Evolutionary conservation across 805 yeast genomes (phyloP), one percentile per base, ranked within the genome.

Genomic region (Wickerhamomyces bovis): DNA sequence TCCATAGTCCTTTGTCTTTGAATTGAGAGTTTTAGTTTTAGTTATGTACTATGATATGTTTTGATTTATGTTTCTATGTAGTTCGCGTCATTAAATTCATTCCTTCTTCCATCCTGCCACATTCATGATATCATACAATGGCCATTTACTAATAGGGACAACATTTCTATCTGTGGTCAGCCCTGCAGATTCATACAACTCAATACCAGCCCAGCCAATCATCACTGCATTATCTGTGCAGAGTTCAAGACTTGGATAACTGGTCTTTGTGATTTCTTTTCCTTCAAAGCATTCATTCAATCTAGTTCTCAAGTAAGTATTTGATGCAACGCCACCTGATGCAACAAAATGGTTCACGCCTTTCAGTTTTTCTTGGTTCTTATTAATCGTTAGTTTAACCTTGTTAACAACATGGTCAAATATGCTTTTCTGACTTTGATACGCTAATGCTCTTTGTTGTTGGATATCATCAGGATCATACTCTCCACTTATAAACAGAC

Each of bases 201-300:
- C 97, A 9, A 92, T 87, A 0, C 97, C 99, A 0, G 98, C 96
- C 81, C 95, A 88, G 1, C 97, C 99, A 44, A 94, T 94, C 99
- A 94, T 94, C 2, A 89, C 78, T 0, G 97, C 96, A 63, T 94
- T 94, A 60, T 94, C 99, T 0, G 97, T 89, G 61, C 99, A 94
- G 49, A 89, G 68, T 2, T 73, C 65, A 2, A 81, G 69, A 19
- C 78, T 80, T 0, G 97, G 96, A 56, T 81, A 88, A 53, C 78
- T 77, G 41, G 81, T 78, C 1, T 61, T 54, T n/a, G 63, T 46
- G 57, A 70, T 57, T 54, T 42, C 64, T 50, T 39, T 55, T 21
- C 41, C 25, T 4, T 64, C 44, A n/a, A 80, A 63, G 4, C 71
- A 69, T 1, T 58, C 53, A 42, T 60, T 55, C 6, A 85, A 61